phyloP scores from a whole-genome alignment of 2,329 filamentous ascomycete genomes.

The Cladosporium oxysporum region DNA sequence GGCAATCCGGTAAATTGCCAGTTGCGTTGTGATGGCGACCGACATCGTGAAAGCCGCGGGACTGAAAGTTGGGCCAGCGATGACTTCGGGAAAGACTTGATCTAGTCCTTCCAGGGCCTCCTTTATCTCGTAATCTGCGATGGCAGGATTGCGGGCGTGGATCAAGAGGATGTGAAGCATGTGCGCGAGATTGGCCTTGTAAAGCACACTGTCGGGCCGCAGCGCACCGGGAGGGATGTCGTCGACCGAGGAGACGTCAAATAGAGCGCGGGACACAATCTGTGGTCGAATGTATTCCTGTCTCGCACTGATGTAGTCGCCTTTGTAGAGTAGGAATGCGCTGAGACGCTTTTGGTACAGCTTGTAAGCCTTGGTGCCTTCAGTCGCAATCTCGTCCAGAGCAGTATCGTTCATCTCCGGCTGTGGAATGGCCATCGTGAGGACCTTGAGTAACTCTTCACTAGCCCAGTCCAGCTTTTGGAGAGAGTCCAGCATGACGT shows the following conservation, averaged over 20 bases:
- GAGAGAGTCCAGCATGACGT: conserved; percentile 45
- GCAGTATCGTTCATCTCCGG: conserved; percentile 28
- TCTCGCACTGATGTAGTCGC: conserved; percentile 37
- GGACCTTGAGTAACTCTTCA: conserved; percentile 31
- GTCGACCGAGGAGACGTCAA: conserved; percentile 35
- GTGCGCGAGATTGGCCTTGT: conserved; percentile 47
- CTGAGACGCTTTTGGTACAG: conserved; percentile 40
- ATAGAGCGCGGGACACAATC: conserved; percentile 42
- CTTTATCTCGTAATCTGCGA: conserved; percentile 33
- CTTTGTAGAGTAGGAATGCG: conserved; percentile 39
- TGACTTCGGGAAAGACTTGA: conserved; percentile 27
- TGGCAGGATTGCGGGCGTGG: conserved; percentile 32
- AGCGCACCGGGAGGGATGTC: conserved; percentile 34
- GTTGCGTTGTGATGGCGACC: conserved; percentile 32
- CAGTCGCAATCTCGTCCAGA: conserved; percentile 28
- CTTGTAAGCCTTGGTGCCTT: conserved; percentile 43
- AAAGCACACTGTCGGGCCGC: conserved; percentile 46
- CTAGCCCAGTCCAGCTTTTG: conserved; percentile 38
- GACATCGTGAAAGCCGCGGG: conserved; percentile 25
- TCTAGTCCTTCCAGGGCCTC: conserved; percentile 30
- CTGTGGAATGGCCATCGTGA: conserved; percentile 32
- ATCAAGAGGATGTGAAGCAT: conserved; percentile 43
- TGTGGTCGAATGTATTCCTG: conserved; percentile 45
- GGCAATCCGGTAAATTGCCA: conserved; percentile 30
- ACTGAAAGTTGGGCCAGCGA: conserved; percentile 28